Evolutionary conservation across 2,329 filamentous ascomycete species (phyloP).

Genomic region (Magnaporthiopsis incrustans): DNA sequence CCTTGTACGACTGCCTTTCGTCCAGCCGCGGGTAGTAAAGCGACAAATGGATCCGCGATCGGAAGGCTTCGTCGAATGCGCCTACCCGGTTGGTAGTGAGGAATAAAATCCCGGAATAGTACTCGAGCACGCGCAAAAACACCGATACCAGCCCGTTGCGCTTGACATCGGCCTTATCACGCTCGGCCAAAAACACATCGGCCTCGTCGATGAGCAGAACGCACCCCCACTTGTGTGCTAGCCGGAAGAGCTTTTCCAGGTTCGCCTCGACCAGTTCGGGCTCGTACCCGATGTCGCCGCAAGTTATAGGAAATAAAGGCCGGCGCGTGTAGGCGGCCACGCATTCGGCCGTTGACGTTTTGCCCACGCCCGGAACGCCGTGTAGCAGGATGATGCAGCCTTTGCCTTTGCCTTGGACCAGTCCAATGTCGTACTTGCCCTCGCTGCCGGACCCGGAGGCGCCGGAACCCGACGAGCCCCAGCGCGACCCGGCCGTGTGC

Average conservation of each 20-base stretch:
- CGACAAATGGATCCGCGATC: conserved; percentile 36
- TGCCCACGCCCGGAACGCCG: conserved; percentile 39
- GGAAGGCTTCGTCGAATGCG: conserved; percentile 31
- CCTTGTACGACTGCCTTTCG: conserved; percentile 10
- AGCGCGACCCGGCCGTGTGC: conserved; percentile 10
- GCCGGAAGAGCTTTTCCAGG: conserved; percentile 19
- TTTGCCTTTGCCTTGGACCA: conserved; percentile 36
- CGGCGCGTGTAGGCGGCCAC: conserved; percentile 19
- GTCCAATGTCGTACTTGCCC: conserved; percentile 20
- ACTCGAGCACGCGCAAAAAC: conserved; percentile 38
- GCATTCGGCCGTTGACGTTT: conserved; percentile 35
- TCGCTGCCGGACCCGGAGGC: background rate
- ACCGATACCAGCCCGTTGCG: conserved; percentile 17
- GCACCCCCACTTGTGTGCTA: conserved; percentile 15
- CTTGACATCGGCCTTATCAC: conserved; percentile 4
- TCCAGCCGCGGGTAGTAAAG: conserved; percentile 28
- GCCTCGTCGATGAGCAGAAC: conserved; percentile 23
- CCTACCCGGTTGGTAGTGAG: conserved; percentile 38
- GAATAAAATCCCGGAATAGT: conserved; percentile 38
- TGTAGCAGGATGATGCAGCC: conserved; percentile 37
- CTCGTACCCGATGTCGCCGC: conserved; percentile 19
- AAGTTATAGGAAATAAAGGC: conserved; percentile 20
- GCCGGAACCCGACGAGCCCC: background rate
- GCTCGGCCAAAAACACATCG: conserved; percentile 14
- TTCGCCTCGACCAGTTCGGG: conserved; percentile 19